Conservation (phyloP, 805 yeast species). For the Peterozyma xylosa region DNA sequence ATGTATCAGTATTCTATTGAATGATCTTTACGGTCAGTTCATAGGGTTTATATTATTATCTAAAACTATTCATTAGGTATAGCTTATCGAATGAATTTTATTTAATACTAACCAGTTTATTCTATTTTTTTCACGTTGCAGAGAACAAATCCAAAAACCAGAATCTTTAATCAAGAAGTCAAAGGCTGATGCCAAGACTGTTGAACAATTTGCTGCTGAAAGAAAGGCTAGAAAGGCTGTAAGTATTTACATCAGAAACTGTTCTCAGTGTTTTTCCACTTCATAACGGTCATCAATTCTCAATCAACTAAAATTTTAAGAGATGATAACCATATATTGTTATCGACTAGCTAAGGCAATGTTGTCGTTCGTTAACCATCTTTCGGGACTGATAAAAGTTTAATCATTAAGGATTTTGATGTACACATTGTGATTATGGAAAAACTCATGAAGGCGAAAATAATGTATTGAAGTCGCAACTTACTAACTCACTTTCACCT, state of each 20-base stretch:
- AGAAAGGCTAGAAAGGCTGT: conserved; percentile 73
- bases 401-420: background rate
- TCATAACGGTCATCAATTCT: background rate
- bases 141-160: conserved; percentile 45
- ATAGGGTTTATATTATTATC: too few species aligned
- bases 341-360: conserved; percentile 65
- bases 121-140: background rate
- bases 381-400: conserved; percentile 66
- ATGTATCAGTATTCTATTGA: too few species aligned
- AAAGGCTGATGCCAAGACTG: conserved; percentile 70
- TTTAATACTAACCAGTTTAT: background rate
- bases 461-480: background rate
- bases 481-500: conserved; percentile 2
- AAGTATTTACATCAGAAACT: conserved; percentile 34
- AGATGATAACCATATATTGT: conserved; percentile 44
- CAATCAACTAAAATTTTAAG: conserved; percentile 9
- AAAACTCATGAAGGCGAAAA: background rate
- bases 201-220: conserved; percentile 74
- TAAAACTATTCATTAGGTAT: too few species aligned
- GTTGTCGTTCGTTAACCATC: conserved; percentile 77
- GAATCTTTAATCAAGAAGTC: conserved; percentile 82
- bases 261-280: background rate
- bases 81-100: background rate
- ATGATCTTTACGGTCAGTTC: too few species aligned
- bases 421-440: background rate